Evolutionary conservation across 1,284 basidiomycete genomes (phyloP).

Genomic region (Puccinia brachypodii): DNA sequence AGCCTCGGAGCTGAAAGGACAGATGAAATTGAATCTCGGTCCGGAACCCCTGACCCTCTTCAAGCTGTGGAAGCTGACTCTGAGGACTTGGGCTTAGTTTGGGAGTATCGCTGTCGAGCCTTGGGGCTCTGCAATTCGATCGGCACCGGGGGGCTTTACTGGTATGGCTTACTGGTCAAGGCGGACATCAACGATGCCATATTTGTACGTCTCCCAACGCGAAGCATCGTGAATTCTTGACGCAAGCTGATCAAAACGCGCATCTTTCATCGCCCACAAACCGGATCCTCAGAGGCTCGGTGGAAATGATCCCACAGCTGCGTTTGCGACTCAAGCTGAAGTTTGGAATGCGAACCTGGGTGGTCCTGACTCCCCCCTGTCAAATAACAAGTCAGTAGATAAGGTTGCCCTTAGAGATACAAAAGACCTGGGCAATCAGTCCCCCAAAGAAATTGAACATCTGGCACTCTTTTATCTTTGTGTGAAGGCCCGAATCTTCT

Average conservation of each 20-base stretch:
- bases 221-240: slow-evolving; percentile 76
- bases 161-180: slow-evolving; percentile 10
- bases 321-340: slow-evolving; percentile 2
- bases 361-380: background rate
- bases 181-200: background rate
- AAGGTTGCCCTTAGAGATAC: background rate
- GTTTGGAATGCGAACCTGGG: slow-evolving; percentile 27
- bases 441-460: background rate
- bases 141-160: slow-evolving; percentile 1
- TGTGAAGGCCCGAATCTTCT: background rate
- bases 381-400: slow-evolving; percentile 6
- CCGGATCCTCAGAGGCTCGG: slow-evolving; percentile 47
- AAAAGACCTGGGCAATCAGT: background rate
- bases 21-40: slow-evolving; percentile 50
- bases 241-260: slow-evolving; percentile 78
- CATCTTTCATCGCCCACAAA: slow-evolving; percentile 58
- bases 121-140: slow-evolving; percentile 62
- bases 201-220: slow-evolving; percentile 63
- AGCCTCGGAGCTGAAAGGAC: slow-evolving; percentile 62
- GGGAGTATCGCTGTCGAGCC: slow-evolving; percentile 76
- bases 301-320: slow-evolving; percentile 38
- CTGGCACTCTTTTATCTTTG: background rate
- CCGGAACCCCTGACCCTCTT: slow-evolving; percentile 54
- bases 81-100: slow-evolving; percentile 64
- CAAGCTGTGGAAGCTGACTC: slow-evolving; percentile 57